A percentile compares a stretch with the other conserved stretches of the same genome.
Conservation (phyloP, 495 filamentous ascomycete genomes). For the Xeromyces bisporus region DNA sequence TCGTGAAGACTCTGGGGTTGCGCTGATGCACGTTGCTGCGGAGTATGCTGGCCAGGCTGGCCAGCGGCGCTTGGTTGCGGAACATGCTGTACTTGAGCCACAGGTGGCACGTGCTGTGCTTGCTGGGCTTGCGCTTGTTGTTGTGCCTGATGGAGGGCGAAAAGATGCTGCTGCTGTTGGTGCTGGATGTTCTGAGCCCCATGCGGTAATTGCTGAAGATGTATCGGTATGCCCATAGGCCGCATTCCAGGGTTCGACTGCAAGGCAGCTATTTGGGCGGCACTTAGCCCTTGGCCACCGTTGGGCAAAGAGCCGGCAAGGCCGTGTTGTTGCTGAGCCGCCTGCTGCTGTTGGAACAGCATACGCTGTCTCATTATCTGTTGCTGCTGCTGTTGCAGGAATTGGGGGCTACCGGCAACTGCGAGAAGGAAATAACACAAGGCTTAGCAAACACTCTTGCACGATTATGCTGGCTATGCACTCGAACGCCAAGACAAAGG, state of each 20-base stretch:
- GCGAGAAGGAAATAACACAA: constrained; percentile 2
- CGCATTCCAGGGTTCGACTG: constrained; percentile 31
- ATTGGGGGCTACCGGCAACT: constrained; percentile 36
- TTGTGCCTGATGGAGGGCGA: constrained; percentile 21
- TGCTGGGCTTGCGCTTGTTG: constrained; percentile 23
- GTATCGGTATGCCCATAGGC: constrained; percentile 23
- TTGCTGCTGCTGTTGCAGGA: constrained; percentile 34
- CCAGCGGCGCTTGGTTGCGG: constrained; percentile 23
- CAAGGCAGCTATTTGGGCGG: constrained; percentile 40
- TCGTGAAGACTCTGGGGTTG: constrained; percentile 31
- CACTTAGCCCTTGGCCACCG: constrained; percentile 38
- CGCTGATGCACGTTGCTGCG: constrained; percentile 26
- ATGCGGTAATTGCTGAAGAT: constrained; percentile 35
- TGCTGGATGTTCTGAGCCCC: constrained; percentile 30
- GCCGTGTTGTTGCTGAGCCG: constrained; percentile 29
- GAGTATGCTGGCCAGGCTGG: constrained; percentile 29
- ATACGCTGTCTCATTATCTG: constrained; percentile 16
- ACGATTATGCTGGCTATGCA: no score
- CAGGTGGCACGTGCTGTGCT: constrained; percentile 18
- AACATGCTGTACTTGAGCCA: constrained; percentile 12
- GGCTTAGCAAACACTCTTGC: no score
- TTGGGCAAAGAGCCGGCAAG: constrained; percentile 40
- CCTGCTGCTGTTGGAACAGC: constrained; percentile 26
- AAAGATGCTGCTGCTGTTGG: constrained; percentile 31
- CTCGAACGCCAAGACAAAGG: background rate